A percentile compares a stretch with the other conserved stretches of the same genome.
Conservation (phyloP, 345 rosid genomes). For the Ceriops zippeliana region DNA sequence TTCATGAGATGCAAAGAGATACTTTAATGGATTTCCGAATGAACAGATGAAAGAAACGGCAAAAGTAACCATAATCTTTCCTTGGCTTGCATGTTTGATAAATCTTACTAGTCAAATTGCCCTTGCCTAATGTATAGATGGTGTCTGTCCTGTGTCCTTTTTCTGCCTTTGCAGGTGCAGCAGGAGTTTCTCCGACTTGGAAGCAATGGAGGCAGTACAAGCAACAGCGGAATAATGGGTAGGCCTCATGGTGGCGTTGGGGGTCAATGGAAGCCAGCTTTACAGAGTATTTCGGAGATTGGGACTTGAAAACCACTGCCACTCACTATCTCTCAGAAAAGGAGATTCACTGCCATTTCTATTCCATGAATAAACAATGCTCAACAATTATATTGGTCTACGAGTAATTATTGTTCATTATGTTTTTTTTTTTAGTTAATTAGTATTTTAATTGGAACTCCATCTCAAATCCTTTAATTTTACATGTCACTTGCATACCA, state of each 20-base stretch:
- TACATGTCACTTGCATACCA: too few species aligned
- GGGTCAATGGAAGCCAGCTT: slow-evolving; percentile 82
- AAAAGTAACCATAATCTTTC: not conserved
- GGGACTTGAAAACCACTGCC: slow-evolving; percentile 33
- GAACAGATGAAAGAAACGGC: not conserved
- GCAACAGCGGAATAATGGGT: slow-evolving; percentile 18
- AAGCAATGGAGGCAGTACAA: slow-evolving; percentile 24
- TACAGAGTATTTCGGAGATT: slow-evolving; percentile 74
- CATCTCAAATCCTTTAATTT: too few species aligned
- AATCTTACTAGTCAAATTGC: slow-evolving; percentile 1
- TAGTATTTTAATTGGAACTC: too few species aligned
- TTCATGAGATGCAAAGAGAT: too few species aligned
- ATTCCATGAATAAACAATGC: not conserved
- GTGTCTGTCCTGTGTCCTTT: not conserved
- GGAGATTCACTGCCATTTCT: not conserved
- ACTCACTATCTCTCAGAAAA: too few species aligned
- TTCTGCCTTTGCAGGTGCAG: slow-evolving; percentile 22
- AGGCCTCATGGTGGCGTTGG: slow-evolving; percentile 38
- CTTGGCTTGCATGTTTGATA: not conserved
- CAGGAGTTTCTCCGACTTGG: slow-evolving; percentile 29
- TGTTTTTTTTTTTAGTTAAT: not conserved
- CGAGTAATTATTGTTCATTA: slow-evolving; percentile 5
- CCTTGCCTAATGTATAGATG: too few species aligned
- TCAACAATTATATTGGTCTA: too few species aligned
- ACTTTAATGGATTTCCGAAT: too few species aligned